A percentile compares a stretch with the other conserved stretches of the same genome.
Evolutionary conservation across 768 basidiomycete species (phyloP).

Genomic region (Phanerochaete sordida): DNA sequence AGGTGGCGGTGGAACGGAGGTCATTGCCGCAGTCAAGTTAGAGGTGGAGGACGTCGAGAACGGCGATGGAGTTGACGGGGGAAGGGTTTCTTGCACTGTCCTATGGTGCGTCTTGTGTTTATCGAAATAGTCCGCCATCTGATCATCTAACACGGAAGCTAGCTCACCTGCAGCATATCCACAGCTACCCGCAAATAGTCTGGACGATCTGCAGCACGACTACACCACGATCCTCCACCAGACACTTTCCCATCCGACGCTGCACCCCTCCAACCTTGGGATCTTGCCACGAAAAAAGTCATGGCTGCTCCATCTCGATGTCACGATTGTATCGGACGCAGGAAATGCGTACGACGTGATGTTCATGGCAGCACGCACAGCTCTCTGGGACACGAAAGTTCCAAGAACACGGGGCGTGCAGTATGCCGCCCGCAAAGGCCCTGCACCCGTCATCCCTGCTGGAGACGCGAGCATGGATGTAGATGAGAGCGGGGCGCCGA

Average conservation of each 20-base stretch:
- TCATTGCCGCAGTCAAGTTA: constrained; percentile 74
- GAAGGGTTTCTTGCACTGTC: constrained; percentile 63
- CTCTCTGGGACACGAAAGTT: constrained; percentile 78
- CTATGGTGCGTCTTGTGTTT: constrained; percentile 61
- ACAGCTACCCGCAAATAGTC: constrained; percentile 50
- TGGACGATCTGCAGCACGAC: constrained; percentile 80
- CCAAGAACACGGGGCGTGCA: constrained; percentile 71
- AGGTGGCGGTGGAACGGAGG: constrained; percentile 68
- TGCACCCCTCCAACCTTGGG: constrained; percentile 62
- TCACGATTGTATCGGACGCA: constrained; percentile 68
- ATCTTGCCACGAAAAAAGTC: constrained; percentile 50
- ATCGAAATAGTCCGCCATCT: neutral
- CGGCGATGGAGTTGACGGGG: constrained; percentile 50
- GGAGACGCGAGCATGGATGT: constrained; percentile 50
- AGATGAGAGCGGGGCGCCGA: constrained; percentile 32
- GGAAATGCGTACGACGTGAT: constrained; percentile 78
- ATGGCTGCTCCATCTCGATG: constrained; percentile 76
- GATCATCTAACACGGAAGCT: constrained; percentile 31
- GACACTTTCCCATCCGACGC: constrained; percentile 61
- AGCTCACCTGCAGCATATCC: constrained; percentile 85
- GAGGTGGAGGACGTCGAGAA: constrained; percentile 63
- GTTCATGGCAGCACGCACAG: constrained; percentile 75
- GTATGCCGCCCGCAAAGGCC: constrained; percentile 41
- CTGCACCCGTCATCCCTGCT: constrained; percentile 12
- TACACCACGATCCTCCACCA: constrained; percentile 59